phyloP scores from a whole-genome alignment of 805 yeast genomes.

The Candida fluviatilis region DNA sequence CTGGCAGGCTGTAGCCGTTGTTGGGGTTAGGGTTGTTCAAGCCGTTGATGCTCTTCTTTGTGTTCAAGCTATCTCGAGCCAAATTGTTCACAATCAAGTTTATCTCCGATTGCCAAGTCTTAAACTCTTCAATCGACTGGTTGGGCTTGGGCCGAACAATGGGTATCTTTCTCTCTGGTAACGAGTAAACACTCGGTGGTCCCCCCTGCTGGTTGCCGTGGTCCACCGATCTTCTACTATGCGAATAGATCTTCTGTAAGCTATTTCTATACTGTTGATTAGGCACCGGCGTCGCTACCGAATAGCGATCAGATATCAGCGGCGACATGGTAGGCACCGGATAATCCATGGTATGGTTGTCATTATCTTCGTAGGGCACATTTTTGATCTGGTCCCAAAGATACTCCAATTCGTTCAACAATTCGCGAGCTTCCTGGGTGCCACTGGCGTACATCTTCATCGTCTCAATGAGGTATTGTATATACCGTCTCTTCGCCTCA shows the following conservation, averaged over 20 bases:
- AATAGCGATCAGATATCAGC: constrained; percentile 33
- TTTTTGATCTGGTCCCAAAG: constrained; percentile 72
- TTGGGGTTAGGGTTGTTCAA: constrained; percentile 7
- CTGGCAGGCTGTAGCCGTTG: constrained; percentile 3
- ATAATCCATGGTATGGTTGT: constrained; percentile 12
- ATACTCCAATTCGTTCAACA: constrained; percentile 62
- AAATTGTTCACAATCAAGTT: constrained; percentile 44
- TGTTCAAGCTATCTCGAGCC: constrained; percentile 28
- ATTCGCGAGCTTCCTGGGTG: constrained; percentile 61
- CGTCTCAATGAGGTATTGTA: constrained; percentile 64
- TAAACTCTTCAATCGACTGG: constrained; percentile 35
- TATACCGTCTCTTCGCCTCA: constrained; percentile 72
- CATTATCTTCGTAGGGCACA: constrained; percentile 28
- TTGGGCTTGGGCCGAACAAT: constrained; percentile 5
- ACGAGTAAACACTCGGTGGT: constrained; percentile 2
- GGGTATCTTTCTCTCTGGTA: constrained; percentile 1
- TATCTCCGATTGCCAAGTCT: constrained; percentile 52
- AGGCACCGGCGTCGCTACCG: constrained; percentile 35
- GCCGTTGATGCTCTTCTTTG: constrained; percentile 2
- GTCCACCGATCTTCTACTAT: constrained; percentile 33
- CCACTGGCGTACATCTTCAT: constrained; percentile 69
- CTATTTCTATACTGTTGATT: constrained; percentile 29
- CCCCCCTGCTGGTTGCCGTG: constrained; percentile 5
- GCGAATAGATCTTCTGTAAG: constrained; percentile 41
- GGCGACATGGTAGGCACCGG: constrained; percentile 33